phyloP scores from a whole-genome alignment of 2,329 filamentous ascomycete genomes.

The Pyrenochaeta sp. region DNA sequence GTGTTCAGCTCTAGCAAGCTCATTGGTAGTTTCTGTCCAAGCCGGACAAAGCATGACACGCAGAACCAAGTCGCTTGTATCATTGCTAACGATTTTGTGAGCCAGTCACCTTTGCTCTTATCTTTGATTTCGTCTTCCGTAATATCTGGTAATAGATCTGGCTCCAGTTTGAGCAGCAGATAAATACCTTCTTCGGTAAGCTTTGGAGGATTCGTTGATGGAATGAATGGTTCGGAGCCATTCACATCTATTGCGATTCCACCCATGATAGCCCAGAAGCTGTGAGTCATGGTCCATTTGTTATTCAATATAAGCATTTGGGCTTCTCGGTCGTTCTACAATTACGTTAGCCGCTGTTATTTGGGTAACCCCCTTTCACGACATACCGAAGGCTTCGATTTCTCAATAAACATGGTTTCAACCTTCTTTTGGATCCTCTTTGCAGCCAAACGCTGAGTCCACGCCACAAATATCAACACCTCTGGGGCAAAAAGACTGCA shows the following conservation, averaged over 20 bases:
- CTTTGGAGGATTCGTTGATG: no score
- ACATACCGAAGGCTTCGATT: no score
- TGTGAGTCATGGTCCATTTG: slow-evolving; percentile 14
- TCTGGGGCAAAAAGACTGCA: slow-evolving; percentile 17
- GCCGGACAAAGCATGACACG: slow-evolving; percentile 23
- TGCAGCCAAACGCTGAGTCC: no score
- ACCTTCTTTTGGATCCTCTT: no score
- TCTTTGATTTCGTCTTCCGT: no score
- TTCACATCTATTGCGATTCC: slow-evolving; percentile 9
- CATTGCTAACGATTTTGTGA: slow-evolving; percentile 25
- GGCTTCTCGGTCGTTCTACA: no score
- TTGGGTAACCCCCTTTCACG: no score
- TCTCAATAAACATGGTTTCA: no score
- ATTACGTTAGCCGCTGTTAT: no score
- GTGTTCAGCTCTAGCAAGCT: slow-evolving; percentile 69
- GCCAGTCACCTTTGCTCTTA: slow-evolving; percentile 3
- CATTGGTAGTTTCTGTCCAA: slow-evolving; percentile 19
- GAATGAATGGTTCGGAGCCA: neutral
- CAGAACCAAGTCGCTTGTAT: slow-evolving; percentile 37
- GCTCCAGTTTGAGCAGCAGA: neutral
- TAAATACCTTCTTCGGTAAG: no score
- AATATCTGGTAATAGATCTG: slow-evolving; percentile 4
- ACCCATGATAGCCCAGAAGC: slow-evolving; percentile 14
- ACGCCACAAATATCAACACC: slow-evolving; percentile 3
- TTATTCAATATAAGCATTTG: no score